Evolutionary conservation across 495 filamentous ascomycete species (phyloP).

Genomic region (Glonium stellatum): DNA sequence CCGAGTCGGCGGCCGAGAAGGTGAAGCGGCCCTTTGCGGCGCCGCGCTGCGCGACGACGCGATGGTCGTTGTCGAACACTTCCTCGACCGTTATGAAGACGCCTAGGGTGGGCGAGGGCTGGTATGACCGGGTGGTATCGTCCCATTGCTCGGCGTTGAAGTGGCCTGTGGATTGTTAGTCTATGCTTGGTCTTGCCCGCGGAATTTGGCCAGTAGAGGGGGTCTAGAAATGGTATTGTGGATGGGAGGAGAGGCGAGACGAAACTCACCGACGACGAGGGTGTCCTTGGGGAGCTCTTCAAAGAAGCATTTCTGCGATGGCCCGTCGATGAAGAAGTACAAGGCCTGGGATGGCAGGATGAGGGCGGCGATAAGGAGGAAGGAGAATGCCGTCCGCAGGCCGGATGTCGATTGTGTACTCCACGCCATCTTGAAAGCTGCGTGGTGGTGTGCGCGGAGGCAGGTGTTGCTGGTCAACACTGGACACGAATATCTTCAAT

Average conservation of each 20-base stretch:
- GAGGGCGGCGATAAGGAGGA: constrained; percentile 31
- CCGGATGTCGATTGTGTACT: constrained; percentile 2
- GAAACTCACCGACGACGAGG: constrained; percentile 69
- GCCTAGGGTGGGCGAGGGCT: constrained; percentile 62
- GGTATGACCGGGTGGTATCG: constrained; percentile 55
- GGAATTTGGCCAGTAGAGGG: neutral
- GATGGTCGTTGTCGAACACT: constrained; percentile 96
- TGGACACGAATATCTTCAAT: constrained; percentile 1
- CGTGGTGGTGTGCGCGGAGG: neutral
- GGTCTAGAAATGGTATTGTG: neutral
- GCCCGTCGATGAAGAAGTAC: constrained; percentile 92
- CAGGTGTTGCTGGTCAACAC: neutral
- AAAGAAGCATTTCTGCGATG: constrained; percentile 83
- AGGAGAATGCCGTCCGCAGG: constrained; percentile 3
- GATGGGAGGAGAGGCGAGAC: neutral
- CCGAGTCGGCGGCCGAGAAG: constrained; percentile 88
- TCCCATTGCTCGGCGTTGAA: constrained; percentile 79
- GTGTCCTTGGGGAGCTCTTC: constrained; percentile 98
- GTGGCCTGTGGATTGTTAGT: constrained; percentile 49
- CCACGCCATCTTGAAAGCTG: constrained; percentile 1
- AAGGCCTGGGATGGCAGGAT: constrained; percentile 65
- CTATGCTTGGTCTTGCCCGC: too few relatives aligned
- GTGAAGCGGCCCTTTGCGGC: constrained; percentile 76
- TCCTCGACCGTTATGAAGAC: constrained; percentile 93
- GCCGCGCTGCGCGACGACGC: constrained; percentile 80